Conservation (phyloP, 192 early-diverging fungal genomes). For the Linnemannia schmuckeri region DNA sequence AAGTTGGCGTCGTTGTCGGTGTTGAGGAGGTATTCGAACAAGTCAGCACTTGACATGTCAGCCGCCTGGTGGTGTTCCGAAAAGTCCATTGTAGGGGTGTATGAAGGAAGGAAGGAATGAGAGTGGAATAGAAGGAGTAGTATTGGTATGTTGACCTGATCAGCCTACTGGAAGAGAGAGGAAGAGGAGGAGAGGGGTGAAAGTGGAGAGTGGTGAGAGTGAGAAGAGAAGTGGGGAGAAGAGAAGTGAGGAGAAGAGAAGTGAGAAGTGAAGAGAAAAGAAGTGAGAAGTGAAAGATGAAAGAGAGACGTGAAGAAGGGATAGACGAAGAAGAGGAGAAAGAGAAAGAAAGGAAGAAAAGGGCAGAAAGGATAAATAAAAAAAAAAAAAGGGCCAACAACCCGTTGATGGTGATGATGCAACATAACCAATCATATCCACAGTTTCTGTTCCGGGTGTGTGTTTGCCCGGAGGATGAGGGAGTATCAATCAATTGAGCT, state of each 20-base stretch:
- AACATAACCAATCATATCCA: not conserved
- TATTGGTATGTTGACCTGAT: not conserved
- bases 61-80: not conserved
- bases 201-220: not conserved
- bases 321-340: not conserved
- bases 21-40: conserved; percentile 24
- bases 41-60: conserved; percentile 16
- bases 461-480: not conserved
- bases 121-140: not conserved
- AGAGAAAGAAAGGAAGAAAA: not conserved
- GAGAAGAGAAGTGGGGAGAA: not conserved
- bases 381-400: not conserved
- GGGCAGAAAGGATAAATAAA: not conserved
- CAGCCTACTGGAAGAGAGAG: not conserved
- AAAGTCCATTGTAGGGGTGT: not conserved
- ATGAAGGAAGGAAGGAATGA: not conserved
- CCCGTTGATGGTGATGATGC: not conserved
- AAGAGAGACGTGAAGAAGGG: not conserved
- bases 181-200: not conserved
- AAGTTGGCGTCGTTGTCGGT: not conserved
- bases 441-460: not conserved
- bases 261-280: too few species aligned
- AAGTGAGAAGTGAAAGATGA: not conserved
- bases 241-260: not conserved
- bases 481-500: not conserved